Conservation (phyloP, 768 basidiomycete genomes). For the Lentinula lateritia region DNA sequence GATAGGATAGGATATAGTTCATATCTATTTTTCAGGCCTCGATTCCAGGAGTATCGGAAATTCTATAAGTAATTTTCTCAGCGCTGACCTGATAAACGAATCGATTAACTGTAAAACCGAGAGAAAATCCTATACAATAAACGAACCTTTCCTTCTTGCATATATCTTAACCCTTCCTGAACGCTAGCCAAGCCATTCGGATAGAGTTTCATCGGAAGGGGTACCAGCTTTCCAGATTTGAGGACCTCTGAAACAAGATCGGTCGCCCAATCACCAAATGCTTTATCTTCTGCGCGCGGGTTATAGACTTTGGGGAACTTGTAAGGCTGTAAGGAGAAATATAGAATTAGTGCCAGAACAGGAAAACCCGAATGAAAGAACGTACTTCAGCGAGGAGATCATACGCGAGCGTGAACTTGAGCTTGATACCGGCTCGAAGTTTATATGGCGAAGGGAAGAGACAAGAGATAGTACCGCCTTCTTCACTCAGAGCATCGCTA, state of each 20-base stretch:
- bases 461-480: slow-evolving; percentile 3
- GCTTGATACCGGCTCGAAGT: neutral
- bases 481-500: slow-evolving; percentile 4
- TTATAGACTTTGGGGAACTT: slow-evolving; percentile 2
- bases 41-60: slow-evolving; percentile 5
- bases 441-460: neutral
- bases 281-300: neutral
- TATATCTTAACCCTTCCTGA: slow-evolving; percentile 11
- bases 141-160: slow-evolving; percentile 11
- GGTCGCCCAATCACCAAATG: neutral
- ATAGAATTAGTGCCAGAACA: neutral
- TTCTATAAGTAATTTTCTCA: slow-evolving; percentile 9
- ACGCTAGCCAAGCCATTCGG: slow-evolving; percentile 9
- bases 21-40: neutral
- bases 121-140: neutral
- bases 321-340: neutral
- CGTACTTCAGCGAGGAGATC: neutral
- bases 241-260: neutral
- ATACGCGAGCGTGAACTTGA: neutral
- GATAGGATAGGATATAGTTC: too few relatives aligned
- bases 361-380: neutral
- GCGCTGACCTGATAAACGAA: neutral
- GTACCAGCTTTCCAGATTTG: neutral
- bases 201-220: neutral
- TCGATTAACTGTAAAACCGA: neutral